These are phyloP conservation scores for Taxawa tesnikishii DNA, from an alignment of 2,329 filamentous ascomycete genomes.

Conservation along the genomic window DNA sequence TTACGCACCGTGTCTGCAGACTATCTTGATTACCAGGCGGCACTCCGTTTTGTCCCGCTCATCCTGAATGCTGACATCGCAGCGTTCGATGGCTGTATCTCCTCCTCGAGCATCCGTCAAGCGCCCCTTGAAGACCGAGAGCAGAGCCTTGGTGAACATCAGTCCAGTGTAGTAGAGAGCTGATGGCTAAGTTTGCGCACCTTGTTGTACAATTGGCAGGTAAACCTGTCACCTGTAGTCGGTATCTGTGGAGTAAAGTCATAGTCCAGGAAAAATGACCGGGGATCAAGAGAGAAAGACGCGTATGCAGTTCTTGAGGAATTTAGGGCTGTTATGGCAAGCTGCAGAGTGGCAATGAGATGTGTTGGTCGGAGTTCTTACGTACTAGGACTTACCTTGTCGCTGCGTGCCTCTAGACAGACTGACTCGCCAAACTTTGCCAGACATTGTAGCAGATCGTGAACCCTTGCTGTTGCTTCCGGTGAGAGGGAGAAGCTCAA, in stretches of 20 bases:
- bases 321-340: constrained; percentile 64
- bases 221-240: constrained; percentile 38
- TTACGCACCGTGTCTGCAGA: constrained; percentile 41
- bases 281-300: constrained; percentile 54
- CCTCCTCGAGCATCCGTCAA: constrained; percentile 51
- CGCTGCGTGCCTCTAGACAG: constrained; percentile 57
- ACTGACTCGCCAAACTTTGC: constrained; percentile 72
- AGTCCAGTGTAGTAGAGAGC: neutral
- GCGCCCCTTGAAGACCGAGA: constrained; percentile 63
- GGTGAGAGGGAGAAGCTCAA: constrained; percentile 63
- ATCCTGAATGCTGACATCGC: constrained; percentile 63
- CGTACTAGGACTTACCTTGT: constrained; percentile 39
- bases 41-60: constrained; percentile 55
- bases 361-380: neutral
- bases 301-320: constrained; percentile 71
- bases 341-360: constrained; percentile 29
- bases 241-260: constrained; percentile 32
- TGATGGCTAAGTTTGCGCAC: constrained; percentile 25
- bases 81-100: constrained; percentile 60
- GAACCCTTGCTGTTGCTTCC: constrained; percentile 56
- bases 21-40: constrained; percentile 60
- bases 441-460: constrained; percentile 62
- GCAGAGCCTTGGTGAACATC: constrained; percentile 28
- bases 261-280: constrained; percentile 62
- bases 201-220: constrained; percentile 62